Percentiles rank a stretch among this genome's conserved stretches.
These are phyloP conservation scores for Psilocybe subaeruginosa DNA, from an alignment of 768 basidiomycete species.

Conservation along the genomic window DNA sequence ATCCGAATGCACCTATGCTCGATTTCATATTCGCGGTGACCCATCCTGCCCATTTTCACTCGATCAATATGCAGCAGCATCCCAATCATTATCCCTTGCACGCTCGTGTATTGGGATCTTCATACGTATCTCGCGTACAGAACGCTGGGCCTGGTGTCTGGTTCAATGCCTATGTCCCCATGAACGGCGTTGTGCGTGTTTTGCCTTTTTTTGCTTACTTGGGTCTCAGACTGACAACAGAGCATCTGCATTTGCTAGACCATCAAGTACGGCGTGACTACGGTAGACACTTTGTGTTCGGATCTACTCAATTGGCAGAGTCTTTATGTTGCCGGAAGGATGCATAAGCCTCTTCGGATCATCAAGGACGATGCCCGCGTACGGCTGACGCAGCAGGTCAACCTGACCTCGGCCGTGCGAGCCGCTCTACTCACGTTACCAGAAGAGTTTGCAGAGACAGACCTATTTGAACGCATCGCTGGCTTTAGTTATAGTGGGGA, in stretches of 20 bases:
- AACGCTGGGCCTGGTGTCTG: constrained; percentile 84
- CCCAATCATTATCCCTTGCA: constrained; percentile 91
- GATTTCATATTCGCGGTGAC: constrained; percentile 98
- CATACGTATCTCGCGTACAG: constrained; percentile 80
- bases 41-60: constrained; percentile 92
- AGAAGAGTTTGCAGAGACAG: constrained; percentile 74
- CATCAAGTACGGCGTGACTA: constrained; percentile 97
- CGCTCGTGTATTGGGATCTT: constrained; percentile 82
- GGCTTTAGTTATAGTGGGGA: constrained; percentile 88
- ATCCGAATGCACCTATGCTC: constrained; percentile 68
- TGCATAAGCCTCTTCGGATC: constrained; percentile 96
- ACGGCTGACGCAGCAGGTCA: constrained; percentile 90
- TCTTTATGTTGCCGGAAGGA: constrained; percentile 91
- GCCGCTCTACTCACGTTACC: constrained; percentile 90
- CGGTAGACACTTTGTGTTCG: constrained; percentile 84
- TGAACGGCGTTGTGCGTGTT: constrained; percentile 78
- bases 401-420: constrained; percentile 87
- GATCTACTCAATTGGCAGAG: constrained; percentile 94
- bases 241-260: constrained; percentile 45
- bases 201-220: constrained; percentile 10
- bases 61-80: constrained; percentile 91
- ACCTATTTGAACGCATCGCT: constrained; percentile 86
- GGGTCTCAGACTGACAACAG: constrained; percentile 2
- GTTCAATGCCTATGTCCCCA: constrained; percentile 92
- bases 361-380: constrained; percentile 93